Evolutionary conservation across 305 asterid species (phyloP), one percentile per base, ranked within the genome.

Genomic region (Fraxinus platypoda): DNA sequence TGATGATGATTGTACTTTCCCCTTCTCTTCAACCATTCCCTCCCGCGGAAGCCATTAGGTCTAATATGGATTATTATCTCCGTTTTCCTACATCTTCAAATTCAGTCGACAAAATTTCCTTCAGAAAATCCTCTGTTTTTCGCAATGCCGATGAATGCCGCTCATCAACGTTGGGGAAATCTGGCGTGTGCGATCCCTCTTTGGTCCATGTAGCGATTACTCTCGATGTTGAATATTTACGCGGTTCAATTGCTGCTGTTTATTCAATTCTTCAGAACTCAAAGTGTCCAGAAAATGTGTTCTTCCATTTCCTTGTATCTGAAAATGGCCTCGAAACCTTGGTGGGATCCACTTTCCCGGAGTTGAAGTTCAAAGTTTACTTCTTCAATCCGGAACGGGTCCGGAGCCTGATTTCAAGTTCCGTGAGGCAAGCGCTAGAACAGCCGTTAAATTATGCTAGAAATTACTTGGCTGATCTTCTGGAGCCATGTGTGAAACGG

Each of bases 181-280:
- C 80, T 26, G 78, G 90, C 64, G 92, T 92, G 23, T 95, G 99
- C 80, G 94, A 95, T 72, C 98, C 99, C 0, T 86, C 93, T 25
- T 81, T 95, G 43, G 97, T 94, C n/a, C 99, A 95, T 81, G 98
- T 95, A 0, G 99, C 99, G 72, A 93, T 95, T 80, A 95, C 99
- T 17, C 97, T 94, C 81, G 99, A 95, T 77, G 85, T 89, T 3
- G 98, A 92, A 52, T 95, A 95, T 37, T 90, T 95, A 6, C 97
- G 99, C 0, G 99, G 99, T 57, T 95, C 99, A 54, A 91, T 95
- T 79, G 99, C 99, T 12, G 99, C 98, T 73, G 98, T 94, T 23
- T 96, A 96, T 88, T 96, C 99, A n/a, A 85, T 94, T 81, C 86
- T 96, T 2, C 95, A 94, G 86, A 93, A 96, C 74, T 88, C 98